Evolutionary conservation across 805 yeast species (phyloP).

Genomic region (Barnettozyma wickerhamii): DNA sequence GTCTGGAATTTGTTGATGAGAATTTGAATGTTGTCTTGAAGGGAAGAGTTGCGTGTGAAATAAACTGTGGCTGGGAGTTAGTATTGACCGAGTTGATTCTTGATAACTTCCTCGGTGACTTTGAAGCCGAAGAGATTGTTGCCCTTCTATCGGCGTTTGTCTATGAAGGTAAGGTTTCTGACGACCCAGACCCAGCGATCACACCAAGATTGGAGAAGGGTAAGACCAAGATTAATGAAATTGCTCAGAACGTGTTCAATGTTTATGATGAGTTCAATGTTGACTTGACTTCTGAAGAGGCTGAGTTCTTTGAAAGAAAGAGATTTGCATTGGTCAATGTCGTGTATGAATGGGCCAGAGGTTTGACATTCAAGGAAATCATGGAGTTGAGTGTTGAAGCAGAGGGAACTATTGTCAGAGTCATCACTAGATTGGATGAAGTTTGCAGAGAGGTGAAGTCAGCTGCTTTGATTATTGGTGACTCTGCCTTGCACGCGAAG

Average conservation of each 20-base stretch:
- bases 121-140: slow-evolving; percentile 95
- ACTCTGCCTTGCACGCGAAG: slow-evolving; percentile 80
- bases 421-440: slow-evolving; percentile 90
- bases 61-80: slow-evolving; percentile 87
- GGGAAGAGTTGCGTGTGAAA: slow-evolving; percentile 92
- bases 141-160: slow-evolving; percentile 90
- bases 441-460: slow-evolving; percentile 91
- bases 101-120: slow-evolving; percentile 89
- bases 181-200: slow-evolving; percentile 53
- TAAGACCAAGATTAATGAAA: slow-evolving; percentile 58
- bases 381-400: slow-evolving; percentile 86
- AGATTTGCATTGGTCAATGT: slow-evolving; percentile 90
- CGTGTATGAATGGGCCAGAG: slow-evolving; percentile 98
- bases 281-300: slow-evolving; percentile 76
- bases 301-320: slow-evolving; percentile 74
- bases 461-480: slow-evolving; percentile 93
- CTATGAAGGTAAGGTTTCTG: slow-evolving; percentile 71
- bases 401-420: slow-evolving; percentile 96
- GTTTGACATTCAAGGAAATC: slow-evolving; percentile 84
- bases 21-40: slow-evolving; percentile 75
- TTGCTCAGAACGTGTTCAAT: slow-evolving; percentile 57
- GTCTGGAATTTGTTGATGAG: slow-evolving; percentile 76
- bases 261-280: slow-evolving; percentile 69
- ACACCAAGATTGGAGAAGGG: slow-evolving; percentile 83
- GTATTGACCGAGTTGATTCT: slow-evolving; percentile 83